Conservation (phyloP, 2,329 filamentous ascomycete genomes). For the Diaporthe amygdali region DNA sequence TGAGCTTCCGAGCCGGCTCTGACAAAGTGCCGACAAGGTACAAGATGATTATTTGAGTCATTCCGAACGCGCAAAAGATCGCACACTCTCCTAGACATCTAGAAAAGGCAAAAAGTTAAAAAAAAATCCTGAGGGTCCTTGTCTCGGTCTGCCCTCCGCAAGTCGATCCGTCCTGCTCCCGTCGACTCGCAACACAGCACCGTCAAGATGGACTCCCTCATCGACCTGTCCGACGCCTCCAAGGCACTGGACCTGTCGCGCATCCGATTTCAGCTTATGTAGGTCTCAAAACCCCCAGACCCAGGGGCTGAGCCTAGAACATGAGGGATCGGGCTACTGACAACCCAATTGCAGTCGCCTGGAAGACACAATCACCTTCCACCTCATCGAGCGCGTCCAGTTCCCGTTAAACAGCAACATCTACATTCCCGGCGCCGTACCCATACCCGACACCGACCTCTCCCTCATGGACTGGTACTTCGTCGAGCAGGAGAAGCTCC, state of each 20-base stretch:
- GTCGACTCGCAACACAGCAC: background rate
- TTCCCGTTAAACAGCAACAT: conserved; percentile 91
- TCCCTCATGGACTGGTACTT: conserved; percentile 96
- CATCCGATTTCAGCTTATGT: conserved; percentile 96
- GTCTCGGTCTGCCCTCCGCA: background rate
- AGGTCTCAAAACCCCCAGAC: conserved; percentile 38
- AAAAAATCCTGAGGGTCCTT: background rate
- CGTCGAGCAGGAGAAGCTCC: conserved; percentile 84
- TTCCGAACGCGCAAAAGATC: background rate
- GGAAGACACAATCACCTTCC: conserved; percentile 97
- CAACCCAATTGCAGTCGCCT: conserved; percentile 68
- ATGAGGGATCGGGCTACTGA: background rate
- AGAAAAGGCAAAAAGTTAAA: background rate
- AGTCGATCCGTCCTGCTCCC: background rate
- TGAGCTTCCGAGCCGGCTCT: background rate
- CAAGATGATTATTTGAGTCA: background rate
- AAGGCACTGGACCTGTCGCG: conserved; percentile 88
- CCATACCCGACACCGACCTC: conserved; percentile 73
- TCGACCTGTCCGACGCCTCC: conserved; percentile 84
- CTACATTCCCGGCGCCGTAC: conserved; percentile 80
- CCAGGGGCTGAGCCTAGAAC: background rate
- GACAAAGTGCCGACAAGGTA: background rate
- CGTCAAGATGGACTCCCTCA: conserved; percentile 81
- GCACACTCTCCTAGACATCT: background rate
- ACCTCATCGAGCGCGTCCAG: conserved; percentile 96